Evolutionary conservation across 208 protist genomes (phyloP).

Genomic region (Leishmania amazonensis): DNA sequence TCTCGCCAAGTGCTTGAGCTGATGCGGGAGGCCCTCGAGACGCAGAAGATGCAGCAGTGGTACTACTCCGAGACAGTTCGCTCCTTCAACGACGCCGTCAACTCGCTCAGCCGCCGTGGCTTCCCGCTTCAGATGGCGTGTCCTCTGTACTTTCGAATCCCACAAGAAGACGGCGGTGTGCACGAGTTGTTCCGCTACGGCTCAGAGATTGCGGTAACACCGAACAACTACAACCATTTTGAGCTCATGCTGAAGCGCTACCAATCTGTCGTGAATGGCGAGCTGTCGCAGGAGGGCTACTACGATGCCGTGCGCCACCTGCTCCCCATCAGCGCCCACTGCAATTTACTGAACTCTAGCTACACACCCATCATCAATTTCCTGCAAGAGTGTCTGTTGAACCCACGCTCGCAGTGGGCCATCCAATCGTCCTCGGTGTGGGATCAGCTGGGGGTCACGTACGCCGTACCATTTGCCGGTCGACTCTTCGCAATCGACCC

Average conservation of each 20-base stretch:
- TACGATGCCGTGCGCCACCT: constrained; percentile 22
- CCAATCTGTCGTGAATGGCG: constrained; percentile 18
- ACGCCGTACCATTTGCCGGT: constrained; percentile 54
- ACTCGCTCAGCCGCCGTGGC: constrained; percentile 25
- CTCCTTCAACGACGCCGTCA: constrained; percentile 31
- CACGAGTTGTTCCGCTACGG: constrained; percentile 67
- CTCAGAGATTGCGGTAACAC: constrained; percentile 46
- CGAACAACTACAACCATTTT: constrained; percentile 58
- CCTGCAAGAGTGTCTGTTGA: constrained; percentile 47
- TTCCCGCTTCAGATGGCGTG: constrained; percentile 36
- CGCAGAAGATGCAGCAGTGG: constrained; percentile 31
- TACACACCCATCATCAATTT: constrained; percentile 46
- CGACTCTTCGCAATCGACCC: constrained; percentile 43
- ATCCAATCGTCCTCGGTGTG: constrained; percentile 44
- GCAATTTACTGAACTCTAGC: constrained; percentile 39
- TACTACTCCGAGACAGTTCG: constrained; percentile 33
- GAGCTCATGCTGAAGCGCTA: constrained; percentile 34
- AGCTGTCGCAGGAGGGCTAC: constrained; percentile 26
- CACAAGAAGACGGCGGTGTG: constrained; percentile 45
- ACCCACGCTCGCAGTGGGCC: constrained; percentile 43
- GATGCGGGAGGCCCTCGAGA: constrained; percentile 28
- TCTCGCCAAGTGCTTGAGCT: constrained; percentile 30
- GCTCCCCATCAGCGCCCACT: constrained; percentile 40
- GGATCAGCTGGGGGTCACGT: constrained; percentile 45
- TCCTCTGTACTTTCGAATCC: constrained; percentile 54